Conservation (phyloP, 2,329 filamentous ascomycete genomes). For the Curvularia verruculosa region DNA sequence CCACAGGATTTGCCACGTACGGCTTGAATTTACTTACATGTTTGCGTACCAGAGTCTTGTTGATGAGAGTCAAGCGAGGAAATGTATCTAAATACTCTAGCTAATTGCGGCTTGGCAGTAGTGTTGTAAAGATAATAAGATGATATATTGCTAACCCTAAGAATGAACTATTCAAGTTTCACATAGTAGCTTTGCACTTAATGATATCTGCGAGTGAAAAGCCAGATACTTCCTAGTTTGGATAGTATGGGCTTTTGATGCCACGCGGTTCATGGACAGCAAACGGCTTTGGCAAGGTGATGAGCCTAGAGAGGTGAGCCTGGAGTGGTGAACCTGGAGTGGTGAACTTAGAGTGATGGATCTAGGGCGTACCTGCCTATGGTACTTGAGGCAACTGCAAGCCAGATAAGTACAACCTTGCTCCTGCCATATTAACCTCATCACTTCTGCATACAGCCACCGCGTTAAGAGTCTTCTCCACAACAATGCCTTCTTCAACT, state of each 20-base stretch:
- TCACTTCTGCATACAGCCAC: slow-evolving; percentile 1
- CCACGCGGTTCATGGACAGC: neutral
- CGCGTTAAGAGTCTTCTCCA: neutral
- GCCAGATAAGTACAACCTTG: neutral
- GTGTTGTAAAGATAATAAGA: neutral
- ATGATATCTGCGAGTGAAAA: too few relatives aligned
- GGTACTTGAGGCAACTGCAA: neutral
- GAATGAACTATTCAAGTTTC: neutral
- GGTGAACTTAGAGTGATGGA: too few relatives aligned
- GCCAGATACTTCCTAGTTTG: neutral
- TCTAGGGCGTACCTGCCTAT: neutral
- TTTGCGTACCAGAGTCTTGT: neutral
- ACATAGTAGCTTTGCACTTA: too few relatives aligned
- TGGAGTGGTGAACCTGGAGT: too few relatives aligned
- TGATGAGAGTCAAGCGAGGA: neutral
- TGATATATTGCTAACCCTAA: neutral
- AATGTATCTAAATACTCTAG: neutral
- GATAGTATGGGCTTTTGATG: neutral
- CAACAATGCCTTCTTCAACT: neutral
- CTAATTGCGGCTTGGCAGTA: neutral
- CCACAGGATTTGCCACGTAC: neutral
- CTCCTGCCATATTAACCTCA: slow-evolving; percentile 3
- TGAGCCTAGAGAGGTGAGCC: neutral
- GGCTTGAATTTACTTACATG: neutral
- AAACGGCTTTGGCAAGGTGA: neutral